phyloP scores from a whole-genome alignment of 2,329 filamentous ascomycete species.

The Aspergillus proliferans region DNA sequence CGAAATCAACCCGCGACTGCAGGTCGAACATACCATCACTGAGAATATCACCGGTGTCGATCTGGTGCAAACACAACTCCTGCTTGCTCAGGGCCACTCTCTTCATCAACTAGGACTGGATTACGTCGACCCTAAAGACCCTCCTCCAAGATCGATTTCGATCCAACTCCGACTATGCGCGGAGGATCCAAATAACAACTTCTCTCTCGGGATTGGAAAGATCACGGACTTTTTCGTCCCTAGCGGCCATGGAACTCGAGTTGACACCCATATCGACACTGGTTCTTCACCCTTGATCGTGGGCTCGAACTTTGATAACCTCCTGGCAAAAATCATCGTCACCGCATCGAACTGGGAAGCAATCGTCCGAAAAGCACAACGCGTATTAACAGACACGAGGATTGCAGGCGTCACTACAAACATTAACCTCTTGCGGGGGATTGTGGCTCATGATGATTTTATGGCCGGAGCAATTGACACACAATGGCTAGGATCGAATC shows the following conservation, averaged over 20 bases:
- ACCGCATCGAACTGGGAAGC: constrained; percentile 50
- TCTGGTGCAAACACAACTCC: constrained; percentile 50
- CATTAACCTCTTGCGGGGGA: constrained; percentile 48
- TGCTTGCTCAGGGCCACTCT: constrained; percentile 47
- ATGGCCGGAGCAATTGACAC: constrained; percentile 45
- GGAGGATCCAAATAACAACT: constrained; percentile 49
- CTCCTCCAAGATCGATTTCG: constrained; percentile 37
- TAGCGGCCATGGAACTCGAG: constrained; percentile 51
- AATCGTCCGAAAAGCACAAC: constrained; percentile 47
- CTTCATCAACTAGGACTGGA: constrained; percentile 33
- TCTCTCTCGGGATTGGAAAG: constrained; percentile 56
- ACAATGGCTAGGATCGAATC: constrained; percentile 51
- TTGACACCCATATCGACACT: constrained; percentile 51
- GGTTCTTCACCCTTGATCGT: constrained; percentile 38
- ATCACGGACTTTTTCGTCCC: constrained; percentile 51
- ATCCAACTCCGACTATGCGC: constrained; percentile 55
- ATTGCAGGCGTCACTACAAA: constrained; percentile 57
- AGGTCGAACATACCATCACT: constrained; percentile 59
- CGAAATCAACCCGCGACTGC: constrained; percentile 55
- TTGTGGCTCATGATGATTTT: constrained; percentile 49
- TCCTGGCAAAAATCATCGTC: constrained; percentile 55
- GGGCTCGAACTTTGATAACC: constrained; percentile 52
- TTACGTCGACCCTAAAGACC: constrained; percentile 22
- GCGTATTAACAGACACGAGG: constrained; percentile 51
- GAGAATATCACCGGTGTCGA: constrained; percentile 51